Conservation (phyloP, 1,139 yeast species). For the Yamadazyma kanchanaburiensis region DNA sequence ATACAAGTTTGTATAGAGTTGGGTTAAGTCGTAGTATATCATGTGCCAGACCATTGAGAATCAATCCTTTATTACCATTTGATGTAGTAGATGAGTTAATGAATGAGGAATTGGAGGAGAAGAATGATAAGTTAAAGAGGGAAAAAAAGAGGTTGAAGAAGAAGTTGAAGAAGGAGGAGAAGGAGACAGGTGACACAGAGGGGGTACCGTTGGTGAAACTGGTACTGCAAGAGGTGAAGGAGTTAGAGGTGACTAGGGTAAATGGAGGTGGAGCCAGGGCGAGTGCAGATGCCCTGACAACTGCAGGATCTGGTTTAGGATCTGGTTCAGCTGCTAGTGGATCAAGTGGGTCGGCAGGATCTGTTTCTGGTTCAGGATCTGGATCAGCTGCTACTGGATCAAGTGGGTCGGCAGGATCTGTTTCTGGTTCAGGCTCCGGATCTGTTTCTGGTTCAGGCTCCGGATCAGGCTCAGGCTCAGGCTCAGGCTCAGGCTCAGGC, state of each 20-base stretch:
- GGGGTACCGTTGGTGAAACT: constrained; percentile 14
- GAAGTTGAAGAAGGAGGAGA: constrained; percentile 15
- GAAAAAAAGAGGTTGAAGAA: constrained; percentile 23
- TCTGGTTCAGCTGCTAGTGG: neutral
- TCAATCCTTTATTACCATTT: constrained; percentile 30
- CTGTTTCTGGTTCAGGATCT: neutral
- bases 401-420: neutral
- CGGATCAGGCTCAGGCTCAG: constrained; percentile 12
- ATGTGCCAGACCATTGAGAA: too few relatives aligned
- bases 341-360: neutral
- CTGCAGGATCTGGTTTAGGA: too few relatives aligned
- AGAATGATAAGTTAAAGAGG: constrained; percentile 22
- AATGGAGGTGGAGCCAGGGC: neutral
- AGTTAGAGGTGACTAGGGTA: constrained; percentile 13
- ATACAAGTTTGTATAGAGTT: too few relatives aligned
- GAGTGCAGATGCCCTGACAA: neutral
- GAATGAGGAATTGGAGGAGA: constrained; percentile 27
- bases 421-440: too few relatives aligned
- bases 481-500: too few relatives aligned
- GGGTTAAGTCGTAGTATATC: neutral
- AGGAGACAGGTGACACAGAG: constrained; percentile 13
- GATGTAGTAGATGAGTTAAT: constrained; percentile 30
- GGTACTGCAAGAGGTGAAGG: constrained; percentile 10
- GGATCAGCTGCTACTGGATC: too few relatives aligned
- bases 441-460: constrained; percentile 3